A percentile compares a stretch with the other conserved stretches of the same genome.
Evolutionary conservation across 225 moss, liverwort and hornwort genomes (phyloP).

Genomic region (Asterella californica): DNA sequence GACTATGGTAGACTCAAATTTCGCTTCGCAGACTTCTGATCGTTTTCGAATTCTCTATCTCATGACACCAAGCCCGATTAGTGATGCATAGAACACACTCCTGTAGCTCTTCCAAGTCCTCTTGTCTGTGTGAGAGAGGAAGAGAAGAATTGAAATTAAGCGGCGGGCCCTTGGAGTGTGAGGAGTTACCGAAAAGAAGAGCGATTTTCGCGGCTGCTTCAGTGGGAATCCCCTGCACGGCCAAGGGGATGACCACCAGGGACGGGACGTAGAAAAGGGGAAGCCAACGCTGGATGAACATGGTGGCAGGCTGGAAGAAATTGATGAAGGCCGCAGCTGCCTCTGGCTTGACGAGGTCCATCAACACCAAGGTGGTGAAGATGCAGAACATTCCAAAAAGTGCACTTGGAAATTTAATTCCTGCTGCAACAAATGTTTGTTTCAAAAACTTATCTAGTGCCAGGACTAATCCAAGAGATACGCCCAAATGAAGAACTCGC

Average conservation of each 20-base stretch:
- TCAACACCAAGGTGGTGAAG: conserved; percentile 54
- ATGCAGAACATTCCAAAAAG: conserved; percentile 82
- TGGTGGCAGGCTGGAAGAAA: conserved; percentile 77
- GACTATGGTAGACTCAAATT: too few relatives aligned
- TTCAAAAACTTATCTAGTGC: conserved; percentile 70
- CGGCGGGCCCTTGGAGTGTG: background rate
- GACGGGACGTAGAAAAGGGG: conserved; percentile 98
- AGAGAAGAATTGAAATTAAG: too few relatives aligned
- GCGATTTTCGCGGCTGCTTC: conserved; percentile 75
- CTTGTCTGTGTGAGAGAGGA: too few relatives aligned
- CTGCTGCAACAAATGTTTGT: conserved; percentile 57
- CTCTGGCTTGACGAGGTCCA: conserved; percentile 50
- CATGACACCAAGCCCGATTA: too few relatives aligned
- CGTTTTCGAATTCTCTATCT: too few relatives aligned
- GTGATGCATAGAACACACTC: too few relatives aligned
- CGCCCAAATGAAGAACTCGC: conserved; percentile 63
- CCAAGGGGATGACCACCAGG: conserved; percentile 81
- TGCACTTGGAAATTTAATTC: conserved; percentile 85
- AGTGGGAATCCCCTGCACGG: conserved; percentile 79
- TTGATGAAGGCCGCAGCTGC: conserved; percentile 61
- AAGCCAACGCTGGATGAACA: conserved; percentile 95
- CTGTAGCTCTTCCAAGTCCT: too few relatives aligned
- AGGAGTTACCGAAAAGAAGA: conserved; percentile 59
- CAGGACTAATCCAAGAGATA: conserved; percentile 73
- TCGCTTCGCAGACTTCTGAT: too few relatives aligned